phyloP scores from a whole-genome alignment of 352 stramenopile species.

The Saprolegnia parasitica region DNA sequence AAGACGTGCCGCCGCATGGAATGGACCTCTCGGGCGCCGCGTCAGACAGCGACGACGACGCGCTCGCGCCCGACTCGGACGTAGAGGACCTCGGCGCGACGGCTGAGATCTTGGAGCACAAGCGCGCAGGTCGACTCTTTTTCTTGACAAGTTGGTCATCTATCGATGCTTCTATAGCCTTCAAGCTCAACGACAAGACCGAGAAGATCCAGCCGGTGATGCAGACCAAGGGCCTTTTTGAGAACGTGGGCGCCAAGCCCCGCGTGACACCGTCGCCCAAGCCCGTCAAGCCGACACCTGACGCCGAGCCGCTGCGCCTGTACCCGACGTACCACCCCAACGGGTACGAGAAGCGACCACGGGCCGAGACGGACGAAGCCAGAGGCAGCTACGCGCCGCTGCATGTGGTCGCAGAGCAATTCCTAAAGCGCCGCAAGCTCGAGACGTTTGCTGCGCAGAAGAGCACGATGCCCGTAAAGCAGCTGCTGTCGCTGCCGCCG shows the following conservation, averaged over 20 bases:
- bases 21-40: slow-evolving; percentile 13
- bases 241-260: not conserved
- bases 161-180: not conserved
- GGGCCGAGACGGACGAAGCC: not conserved
- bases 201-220: not conserved
- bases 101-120: slow-evolving; percentile 13
- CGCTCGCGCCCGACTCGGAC: slow-evolving; percentile 49
- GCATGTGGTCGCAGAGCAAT: slow-evolving; percentile 18
- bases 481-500: not conserved
- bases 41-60: slow-evolving; percentile 1
- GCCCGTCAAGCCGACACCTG: not conserved
- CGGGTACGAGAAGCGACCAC: not conserved
- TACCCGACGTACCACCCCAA: not conserved
- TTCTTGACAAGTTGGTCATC: no score
- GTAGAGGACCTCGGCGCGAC: slow-evolving; percentile 39
- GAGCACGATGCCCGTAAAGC: not conserved
- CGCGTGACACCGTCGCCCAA: not conserved
- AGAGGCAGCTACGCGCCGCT: slow-evolving; percentile 7
- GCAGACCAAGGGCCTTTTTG: not conserved
- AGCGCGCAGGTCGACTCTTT: not conserved
- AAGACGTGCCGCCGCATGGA: slow-evolving; percentile 19
- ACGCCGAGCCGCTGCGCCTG: not conserved
- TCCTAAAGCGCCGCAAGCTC: slow-evolving; percentile 8
- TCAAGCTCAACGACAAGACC: not conserved
- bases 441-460: not conserved